Evolutionary conservation across 805 yeast genomes (phyloP).

Genomic region (Danielia oregonensis): DNA sequence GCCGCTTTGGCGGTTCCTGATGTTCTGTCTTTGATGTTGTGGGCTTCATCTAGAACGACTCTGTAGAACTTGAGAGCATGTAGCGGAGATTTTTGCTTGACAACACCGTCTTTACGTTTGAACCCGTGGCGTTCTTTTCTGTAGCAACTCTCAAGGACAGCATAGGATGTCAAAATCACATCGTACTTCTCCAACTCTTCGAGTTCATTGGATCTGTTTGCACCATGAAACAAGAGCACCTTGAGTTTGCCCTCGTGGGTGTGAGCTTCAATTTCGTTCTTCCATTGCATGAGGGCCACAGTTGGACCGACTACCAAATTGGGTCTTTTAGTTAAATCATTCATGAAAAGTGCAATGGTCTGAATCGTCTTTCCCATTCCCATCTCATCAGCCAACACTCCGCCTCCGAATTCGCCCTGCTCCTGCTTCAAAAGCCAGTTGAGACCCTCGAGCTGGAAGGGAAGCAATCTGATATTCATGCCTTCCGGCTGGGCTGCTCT

Average conservation of each 20-base stretch:
- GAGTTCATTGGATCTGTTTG: slow-evolving; percentile 59
- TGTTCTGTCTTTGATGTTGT: slow-evolving; percentile 92
- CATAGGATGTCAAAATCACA: slow-evolving; percentile 86
- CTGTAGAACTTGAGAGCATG: slow-evolving; percentile 77
- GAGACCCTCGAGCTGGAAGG: slow-evolving; percentile 92
- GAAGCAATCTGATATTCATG: slow-evolving; percentile 69
- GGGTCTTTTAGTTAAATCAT: slow-evolving; percentile 63
- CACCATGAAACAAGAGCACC: slow-evolving; percentile 81
- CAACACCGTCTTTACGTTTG: slow-evolving; percentile 62
- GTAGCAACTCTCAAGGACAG: slow-evolving; percentile 83
- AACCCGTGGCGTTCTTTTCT: slow-evolving; percentile 84
- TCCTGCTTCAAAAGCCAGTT: slow-evolving; percentile 88
- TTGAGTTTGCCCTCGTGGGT: slow-evolving; percentile 62
- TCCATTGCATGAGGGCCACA: slow-evolving; percentile 99
- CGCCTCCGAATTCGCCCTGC: slow-evolving; percentile 74
- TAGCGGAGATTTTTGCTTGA: slow-evolving; percentile 70
- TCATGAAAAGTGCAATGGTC: slow-evolving; percentile 82
- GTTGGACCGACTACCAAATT: slow-evolving; percentile 95
- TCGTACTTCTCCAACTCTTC: slow-evolving; percentile 62
- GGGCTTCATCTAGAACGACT: slow-evolving; percentile 94
- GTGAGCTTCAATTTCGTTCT: slow-evolving; percentile 82
- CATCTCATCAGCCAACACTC: slow-evolving; percentile 97
- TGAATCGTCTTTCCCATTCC: slow-evolving; percentile 99
- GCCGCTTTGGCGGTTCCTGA: slow-evolving; percentile 94
- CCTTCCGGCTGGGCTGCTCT: slow-evolving; percentile 74